These are phyloP conservation scores for Fusarium falciforme DNA, from an alignment of 2,329 filamentous ascomycete species.

Conservation along the genomic window DNA sequence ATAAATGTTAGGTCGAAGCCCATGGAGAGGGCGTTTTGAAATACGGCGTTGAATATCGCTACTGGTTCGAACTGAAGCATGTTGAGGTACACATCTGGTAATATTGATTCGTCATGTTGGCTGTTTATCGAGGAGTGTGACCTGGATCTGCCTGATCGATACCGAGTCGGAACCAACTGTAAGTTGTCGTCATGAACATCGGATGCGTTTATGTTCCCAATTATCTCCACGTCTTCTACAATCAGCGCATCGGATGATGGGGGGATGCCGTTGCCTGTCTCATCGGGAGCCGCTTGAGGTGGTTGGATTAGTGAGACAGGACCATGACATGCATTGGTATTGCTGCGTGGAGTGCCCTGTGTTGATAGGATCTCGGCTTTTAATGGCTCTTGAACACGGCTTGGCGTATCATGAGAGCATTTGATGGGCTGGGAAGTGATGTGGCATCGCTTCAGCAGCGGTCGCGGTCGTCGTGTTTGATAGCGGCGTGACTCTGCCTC, in stretches of 20 bases:
- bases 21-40: constrained; percentile 36
- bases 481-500: background rate
- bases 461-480: background rate
- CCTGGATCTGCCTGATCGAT: background rate
- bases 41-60: constrained; percentile 31
- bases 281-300: background rate
- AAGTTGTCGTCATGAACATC: background rate
- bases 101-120: background rate
- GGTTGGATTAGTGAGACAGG: background rate
- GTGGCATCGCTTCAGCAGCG: background rate
- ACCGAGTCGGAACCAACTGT: background rate
- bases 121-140: background rate
- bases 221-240: background rate
- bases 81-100: constrained; percentile 29
- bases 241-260: background rate
- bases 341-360: background rate
- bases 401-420: fast-evolving
- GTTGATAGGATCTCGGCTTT: background rate
- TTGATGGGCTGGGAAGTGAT: background rate
- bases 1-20: constrained; percentile 27
- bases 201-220: background rate
- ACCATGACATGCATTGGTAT: background rate
- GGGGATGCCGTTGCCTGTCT: background rate
- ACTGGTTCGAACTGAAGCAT: constrained; percentile 29
- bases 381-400: background rate